phyloP scores from a whole-genome alignment of 2,329 filamentous ascomycete species.

The Nannizziopsis barbatae region DNA sequence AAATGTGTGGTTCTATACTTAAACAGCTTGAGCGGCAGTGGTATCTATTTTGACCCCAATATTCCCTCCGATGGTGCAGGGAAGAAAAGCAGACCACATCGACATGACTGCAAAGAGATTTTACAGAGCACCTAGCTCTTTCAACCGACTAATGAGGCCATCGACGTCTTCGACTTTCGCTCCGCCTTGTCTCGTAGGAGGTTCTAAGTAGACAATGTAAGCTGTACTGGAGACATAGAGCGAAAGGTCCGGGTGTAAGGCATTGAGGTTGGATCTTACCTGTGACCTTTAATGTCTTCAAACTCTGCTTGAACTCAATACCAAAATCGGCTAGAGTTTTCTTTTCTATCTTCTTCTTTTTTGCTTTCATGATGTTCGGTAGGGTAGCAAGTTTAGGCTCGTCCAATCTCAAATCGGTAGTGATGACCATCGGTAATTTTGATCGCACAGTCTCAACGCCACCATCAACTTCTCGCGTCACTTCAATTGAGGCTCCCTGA shows the following conservation, averaged over 20 bases:
- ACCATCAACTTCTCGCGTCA: conserved; percentile 88
- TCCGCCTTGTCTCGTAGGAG: conserved; percentile 74
- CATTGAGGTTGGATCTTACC: conserved; percentile 38
- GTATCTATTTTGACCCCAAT: neutral
- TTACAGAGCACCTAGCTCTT: conserved; percentile 87
- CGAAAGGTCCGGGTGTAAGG: neutral
- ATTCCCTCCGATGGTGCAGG: neutral
- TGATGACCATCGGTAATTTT: conserved; percentile 84
- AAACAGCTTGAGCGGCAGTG: neutral
- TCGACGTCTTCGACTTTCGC: conserved; percentile 97
- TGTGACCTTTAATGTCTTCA: conserved; percentile 84
- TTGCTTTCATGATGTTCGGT: conserved; percentile 99
- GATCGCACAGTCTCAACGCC: conserved; percentile 81
- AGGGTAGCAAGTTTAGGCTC: conserved; percentile 89
- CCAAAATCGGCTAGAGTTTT: conserved; percentile 74
- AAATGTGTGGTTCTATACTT: no score
- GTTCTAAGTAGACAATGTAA: conserved; percentile 47
- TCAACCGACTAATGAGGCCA: conserved; percentile 84
- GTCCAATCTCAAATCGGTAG: conserved; percentile 87
- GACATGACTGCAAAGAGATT: neutral
- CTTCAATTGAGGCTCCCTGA: conserved; percentile 57
- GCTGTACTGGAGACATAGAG: neutral
- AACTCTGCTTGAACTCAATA: conserved; percentile 58
- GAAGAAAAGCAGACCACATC: neutral
- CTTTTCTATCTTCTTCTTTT: conserved; percentile 99